Evolutionary conservation across 768 basidiomycete genomes (phyloP).

Genomic region (Psilocybe subaeruginosa): DNA sequence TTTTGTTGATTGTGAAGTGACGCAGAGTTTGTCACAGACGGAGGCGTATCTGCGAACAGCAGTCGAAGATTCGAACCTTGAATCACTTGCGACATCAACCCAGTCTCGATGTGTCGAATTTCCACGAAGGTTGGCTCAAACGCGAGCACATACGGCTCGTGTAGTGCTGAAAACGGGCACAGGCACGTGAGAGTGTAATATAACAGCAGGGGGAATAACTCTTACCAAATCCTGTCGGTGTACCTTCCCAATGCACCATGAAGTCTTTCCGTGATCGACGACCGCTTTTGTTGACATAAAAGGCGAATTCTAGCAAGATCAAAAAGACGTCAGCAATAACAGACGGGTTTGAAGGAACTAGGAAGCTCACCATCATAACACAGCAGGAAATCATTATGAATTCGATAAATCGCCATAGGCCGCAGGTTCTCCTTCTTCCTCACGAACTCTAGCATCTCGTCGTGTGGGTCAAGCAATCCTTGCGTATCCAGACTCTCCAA

Average conservation of each 20-base stretch:
- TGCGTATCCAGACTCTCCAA: slow-evolving; percentile 97
- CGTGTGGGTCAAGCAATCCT: slow-evolving; percentile 90
- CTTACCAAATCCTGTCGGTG: slow-evolving; percentile 92
- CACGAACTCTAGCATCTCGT: slow-evolving; percentile 91
- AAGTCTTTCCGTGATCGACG: slow-evolving; percentile 89
- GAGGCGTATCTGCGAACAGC: slow-evolving; percentile 92
- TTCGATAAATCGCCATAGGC: slow-evolving; percentile 96
- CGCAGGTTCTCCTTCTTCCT: slow-evolving; percentile 84
- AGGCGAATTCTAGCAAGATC: slow-evolving; percentile 81
- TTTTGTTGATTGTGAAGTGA: slow-evolving; percentile 37
- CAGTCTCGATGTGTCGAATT: slow-evolving; percentile 93
- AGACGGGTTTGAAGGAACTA: too few relatives aligned
- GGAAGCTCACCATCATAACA: slow-evolving; percentile 89
- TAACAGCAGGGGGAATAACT: slow-evolving; percentile 6
- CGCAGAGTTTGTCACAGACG: slow-evolving; percentile 70
- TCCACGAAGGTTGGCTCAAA: slow-evolving; percentile 98
- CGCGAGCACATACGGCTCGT: slow-evolving; percentile 95
- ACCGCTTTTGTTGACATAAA: slow-evolving; percentile 97
- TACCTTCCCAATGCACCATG: slow-evolving; percentile 97
- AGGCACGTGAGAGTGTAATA: neutral
- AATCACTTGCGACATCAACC: slow-evolving; percentile 91
- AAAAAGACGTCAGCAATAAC: too few relatives aligned
- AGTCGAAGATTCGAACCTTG: slow-evolving; percentile 89
- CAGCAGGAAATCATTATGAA: slow-evolving; percentile 94
- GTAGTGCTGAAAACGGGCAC: slow-evolving; percentile 63